These are phyloP conservation scores for Centella asiatica DNA, from an alignment of 129 eudicot species.

Conservation along the genomic window DNA sequence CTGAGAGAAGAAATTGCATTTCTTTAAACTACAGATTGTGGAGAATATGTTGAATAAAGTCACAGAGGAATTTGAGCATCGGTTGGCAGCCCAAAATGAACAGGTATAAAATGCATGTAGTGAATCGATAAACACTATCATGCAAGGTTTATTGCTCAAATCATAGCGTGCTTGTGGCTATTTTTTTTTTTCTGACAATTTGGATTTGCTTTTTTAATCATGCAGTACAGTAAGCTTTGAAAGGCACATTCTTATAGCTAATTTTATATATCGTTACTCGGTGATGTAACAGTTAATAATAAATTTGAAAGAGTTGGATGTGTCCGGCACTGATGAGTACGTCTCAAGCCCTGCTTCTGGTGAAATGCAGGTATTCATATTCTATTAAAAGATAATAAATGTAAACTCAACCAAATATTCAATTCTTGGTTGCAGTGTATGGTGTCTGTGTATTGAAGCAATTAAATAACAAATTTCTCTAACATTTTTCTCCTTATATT, in stretches of 20 bases:
- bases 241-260: background rate
- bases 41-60: constrained; percentile 59
- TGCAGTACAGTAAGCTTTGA: constrained; percentile 6
- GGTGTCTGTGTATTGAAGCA: background rate
- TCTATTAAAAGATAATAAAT: background rate
- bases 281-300: constrained; percentile 35
- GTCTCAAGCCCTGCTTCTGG: constrained; percentile 16
- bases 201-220: background rate
- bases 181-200: background rate
- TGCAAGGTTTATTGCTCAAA: background rate
- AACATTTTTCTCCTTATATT: background rate
- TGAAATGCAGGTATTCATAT: constrained; percentile 25
- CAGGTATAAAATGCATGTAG: constrained; percentile 23
- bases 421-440: background rate
- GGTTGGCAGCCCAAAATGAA: constrained; percentile 38
- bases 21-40: constrained; percentile 41
- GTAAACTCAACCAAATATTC: background rate
- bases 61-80: constrained; percentile 53
- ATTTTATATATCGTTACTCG: background rate
- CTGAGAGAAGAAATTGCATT: background rate
- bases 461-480: background rate
- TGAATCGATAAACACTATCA: constrained; percentile 1
- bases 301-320: constrained; percentile 12
- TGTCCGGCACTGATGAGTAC: constrained; percentile 1
- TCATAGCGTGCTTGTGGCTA: background rate